phyloP scores from a whole-genome alignment of 495 filamentous ascomycete genomes.

The Tuber brumale region DNA sequence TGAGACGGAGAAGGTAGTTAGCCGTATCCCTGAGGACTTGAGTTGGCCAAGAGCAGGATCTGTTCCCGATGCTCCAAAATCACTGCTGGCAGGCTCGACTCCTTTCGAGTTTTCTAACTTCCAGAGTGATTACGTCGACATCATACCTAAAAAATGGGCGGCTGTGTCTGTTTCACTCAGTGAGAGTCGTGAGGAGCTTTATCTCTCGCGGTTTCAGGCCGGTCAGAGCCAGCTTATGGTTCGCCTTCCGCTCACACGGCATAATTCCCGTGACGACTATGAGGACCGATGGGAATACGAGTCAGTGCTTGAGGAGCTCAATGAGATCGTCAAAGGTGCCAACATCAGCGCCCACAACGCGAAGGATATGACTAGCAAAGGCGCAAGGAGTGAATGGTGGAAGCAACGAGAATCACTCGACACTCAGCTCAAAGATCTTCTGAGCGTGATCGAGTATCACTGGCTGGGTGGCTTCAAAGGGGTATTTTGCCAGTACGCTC shows the following conservation, averaged over 20 bases:
- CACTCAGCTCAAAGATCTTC: constrained; percentile 63
- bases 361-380: constrained; percentile 52
- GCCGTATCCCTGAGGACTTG: constrained; percentile 41
- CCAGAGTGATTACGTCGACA: constrained; percentile 66
- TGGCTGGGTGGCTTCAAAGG: constrained; percentile 94
- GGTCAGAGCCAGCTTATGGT: constrained; percentile 73
- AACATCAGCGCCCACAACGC: constrained; percentile 76
- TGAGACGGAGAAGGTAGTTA: constrained; percentile 43
- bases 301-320: constrained; percentile 66
- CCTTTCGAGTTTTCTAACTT: constrained; percentile 52
- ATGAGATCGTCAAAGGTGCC: constrained; percentile 69
- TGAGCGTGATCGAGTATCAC: constrained; percentile 77
- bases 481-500: constrained; percentile 69
- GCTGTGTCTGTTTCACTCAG: constrained; percentile 78
- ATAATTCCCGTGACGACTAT: constrained; percentile 70
- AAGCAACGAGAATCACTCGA: constrained; percentile 72
- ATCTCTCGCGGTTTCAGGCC: constrained; percentile 67
- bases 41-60: constrained; percentile 47
- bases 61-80: constrained; percentile 36
- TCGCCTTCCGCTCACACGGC: constrained; percentile 72
- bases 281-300: constrained; percentile 78
- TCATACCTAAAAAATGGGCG: constrained; percentile 75
- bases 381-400: constrained; percentile 79
- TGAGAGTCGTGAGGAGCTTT: constrained; percentile 71
- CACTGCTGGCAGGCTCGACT: constrained; percentile 35